Base-by-base conservation (phyloP, 441 rosid species). In the Rhodomyrtus psidioides region DNA sequence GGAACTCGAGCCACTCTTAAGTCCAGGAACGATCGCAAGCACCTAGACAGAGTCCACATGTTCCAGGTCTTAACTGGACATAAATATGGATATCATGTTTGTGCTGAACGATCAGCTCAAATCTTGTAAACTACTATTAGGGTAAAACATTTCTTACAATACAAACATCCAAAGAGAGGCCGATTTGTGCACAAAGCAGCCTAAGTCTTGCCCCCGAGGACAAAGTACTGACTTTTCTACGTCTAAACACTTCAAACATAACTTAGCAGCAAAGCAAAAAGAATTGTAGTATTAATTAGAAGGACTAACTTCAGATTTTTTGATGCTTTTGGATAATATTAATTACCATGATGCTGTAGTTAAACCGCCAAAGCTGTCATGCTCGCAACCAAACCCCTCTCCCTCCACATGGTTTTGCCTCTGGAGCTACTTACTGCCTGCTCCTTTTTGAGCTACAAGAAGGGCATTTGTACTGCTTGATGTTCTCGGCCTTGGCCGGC, bases 401-500 rank as follows among this genome's bases (percentile, higher is more conserved):
- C 53, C 53, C 83, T 84, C 86, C 65, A 70, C 79, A 39, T 21
- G 79, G 49, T 70, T 70, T 70, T 21, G 49, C 79, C 49, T 21
- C 55, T 28, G 23, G 65, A 30, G 42, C 57, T 28, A 53, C 90
- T 86, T 86, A 94, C 90, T 86, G 94, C 88, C 93, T 94, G 75
- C 90, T 91, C 89, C 92, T 95, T 86, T 95, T 96, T 24, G 91
- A 86, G 92, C 92, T 90, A 93, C 97, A 93, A 56, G 95, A 88
- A 24, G 98, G 97, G 89, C 98, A 95, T 90, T 94, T 96, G 91
- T 94, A 96, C 83, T 94, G 95, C 92, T 93, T 94, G 89, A 96
- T 95, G 88, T 85, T 91, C 84, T 95, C 96, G 6, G 98, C 98
- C 89, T 94, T 95, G 49, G 97, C 95, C 1, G 98, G 98, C 44